A percentile compares a stretch with the other conserved stretches of the same genome.
Conservation (phyloP, 192 early-diverging fungal species). For the Helicostylum pulchrum region DNA sequence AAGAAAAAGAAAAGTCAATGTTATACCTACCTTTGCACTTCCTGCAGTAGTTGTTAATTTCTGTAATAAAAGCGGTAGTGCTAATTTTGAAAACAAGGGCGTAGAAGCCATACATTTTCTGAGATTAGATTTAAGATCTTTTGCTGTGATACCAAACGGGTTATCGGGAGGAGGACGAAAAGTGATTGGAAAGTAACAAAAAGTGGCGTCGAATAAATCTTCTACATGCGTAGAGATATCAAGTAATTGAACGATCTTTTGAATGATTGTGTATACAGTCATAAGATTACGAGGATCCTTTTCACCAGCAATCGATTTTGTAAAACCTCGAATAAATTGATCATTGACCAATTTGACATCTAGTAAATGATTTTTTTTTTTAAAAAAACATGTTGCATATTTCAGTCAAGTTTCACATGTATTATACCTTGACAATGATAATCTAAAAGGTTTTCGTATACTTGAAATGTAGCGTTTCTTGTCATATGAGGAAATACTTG, state of each 20-base stretch:
- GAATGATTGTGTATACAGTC: constrained; percentile 76
- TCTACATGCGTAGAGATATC: constrained; percentile 77
- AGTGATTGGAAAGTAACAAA: constrained; percentile 99
- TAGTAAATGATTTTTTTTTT: constrained; percentile 17
- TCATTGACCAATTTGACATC: constrained; percentile 61
- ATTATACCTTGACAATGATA: constrained; percentile 50
- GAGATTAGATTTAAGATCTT: constrained; percentile 74
- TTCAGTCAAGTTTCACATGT: not conserved
- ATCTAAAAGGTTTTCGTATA: constrained; percentile 70
- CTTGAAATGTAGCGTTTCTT: constrained; percentile 66
- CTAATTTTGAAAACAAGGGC: constrained; percentile 74
- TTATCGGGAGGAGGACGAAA: constrained; percentile 95
- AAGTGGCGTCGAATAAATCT: constrained; percentile 93
- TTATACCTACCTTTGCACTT: constrained; percentile 73
- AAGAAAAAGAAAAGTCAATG: too few relatives aligned
- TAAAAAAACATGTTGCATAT: too few relatives aligned
- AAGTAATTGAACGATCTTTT: constrained; percentile 67
- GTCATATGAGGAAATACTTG: constrained; percentile 88
- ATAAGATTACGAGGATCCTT: constrained; percentile 98
- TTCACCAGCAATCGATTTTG: constrained; percentile 87
- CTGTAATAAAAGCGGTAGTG: constrained; percentile 83
- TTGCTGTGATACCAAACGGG: constrained; percentile 89
- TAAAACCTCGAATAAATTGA: constrained; percentile 81
- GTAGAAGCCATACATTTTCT: constrained; percentile 77
- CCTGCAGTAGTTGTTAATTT: constrained; percentile 83